Percentiles rank a stretch among this genome's conserved stretches.
phyloP scores from a whole-genome alignment of 2,329 filamentous ascomycete species.

The Colletotrichum sidae region DNA sequence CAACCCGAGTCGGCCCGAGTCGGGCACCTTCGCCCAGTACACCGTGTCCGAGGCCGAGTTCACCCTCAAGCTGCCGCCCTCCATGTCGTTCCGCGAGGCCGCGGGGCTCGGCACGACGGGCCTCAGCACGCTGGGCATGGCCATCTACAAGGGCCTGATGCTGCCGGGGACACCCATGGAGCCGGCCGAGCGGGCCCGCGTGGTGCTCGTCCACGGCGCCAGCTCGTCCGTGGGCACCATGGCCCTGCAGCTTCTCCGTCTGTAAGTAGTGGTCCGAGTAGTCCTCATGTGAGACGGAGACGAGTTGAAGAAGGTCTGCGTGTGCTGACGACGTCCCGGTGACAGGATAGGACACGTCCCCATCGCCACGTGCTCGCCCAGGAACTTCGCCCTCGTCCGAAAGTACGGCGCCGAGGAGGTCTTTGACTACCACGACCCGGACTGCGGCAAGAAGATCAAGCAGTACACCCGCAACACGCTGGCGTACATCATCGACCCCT shows the following conservation, averaged over 20 bases:
- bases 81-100: conserved; percentile 38
- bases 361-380: conserved; percentile 43
- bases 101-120: conserved; percentile 33
- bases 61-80: conserved; percentile 35
- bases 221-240: conserved; percentile 38
- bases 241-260: conserved; percentile 41
- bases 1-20: conserved; percentile 31
- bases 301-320: not conserved
- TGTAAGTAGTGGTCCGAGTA: not conserved
- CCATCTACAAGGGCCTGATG: conserved; percentile 38
- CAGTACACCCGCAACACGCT: conserved; percentile 52
- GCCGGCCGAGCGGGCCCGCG: conserved; percentile 28
- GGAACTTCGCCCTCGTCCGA: conserved; percentile 50
- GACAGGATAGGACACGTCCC: not conserved
- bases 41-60: conserved; percentile 9
- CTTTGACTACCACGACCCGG: conserved; percentile 51
- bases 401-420: conserved; percentile 52
- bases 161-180: conserved; percentile 38
- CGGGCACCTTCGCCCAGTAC: conserved; percentile 41
- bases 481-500: conserved; percentile 51
- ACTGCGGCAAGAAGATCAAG: conserved; percentile 46
- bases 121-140: conserved; percentile 38
- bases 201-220: conserved; percentile 42
- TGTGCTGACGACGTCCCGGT: not conserved
- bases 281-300: not conserved